Evolutionary conservation across 441 rosid species (phyloP).

Genomic region (Gossypium gossypioides): DNA sequence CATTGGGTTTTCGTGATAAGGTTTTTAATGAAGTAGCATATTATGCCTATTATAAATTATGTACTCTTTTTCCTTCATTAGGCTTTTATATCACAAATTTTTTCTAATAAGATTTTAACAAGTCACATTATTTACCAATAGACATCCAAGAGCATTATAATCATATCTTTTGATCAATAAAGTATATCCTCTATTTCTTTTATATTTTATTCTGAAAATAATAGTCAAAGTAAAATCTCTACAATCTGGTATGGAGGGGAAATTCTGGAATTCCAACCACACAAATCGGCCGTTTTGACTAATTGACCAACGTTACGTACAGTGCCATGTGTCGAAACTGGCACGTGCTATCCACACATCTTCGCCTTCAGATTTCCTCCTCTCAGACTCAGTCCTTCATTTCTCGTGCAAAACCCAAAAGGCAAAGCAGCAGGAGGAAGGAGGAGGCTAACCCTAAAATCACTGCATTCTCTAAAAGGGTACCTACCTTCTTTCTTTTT

Average conservation of each 20-base stretch:
- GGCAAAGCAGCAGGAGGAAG: background rate
- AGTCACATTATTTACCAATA: no score
- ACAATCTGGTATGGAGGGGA: background rate
- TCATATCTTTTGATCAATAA: no score
- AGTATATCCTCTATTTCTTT: no score
- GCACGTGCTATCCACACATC: constrained; percentile 8
- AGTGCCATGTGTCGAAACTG: background rate
- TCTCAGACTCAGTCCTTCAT: background rate
- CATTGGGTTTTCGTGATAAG: no score
- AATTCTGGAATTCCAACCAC: background rate
- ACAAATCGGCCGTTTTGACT: background rate
- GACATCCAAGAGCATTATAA: no score
- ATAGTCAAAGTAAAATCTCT: background rate
- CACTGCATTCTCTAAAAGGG: background rate
- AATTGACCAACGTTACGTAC: background rate
- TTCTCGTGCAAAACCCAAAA: background rate
- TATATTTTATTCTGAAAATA: no score
- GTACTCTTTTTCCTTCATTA: no score
- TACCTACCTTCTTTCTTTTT: background rate
- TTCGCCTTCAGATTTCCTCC: background rate
- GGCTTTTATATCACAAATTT: no score
- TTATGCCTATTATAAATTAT: no score
- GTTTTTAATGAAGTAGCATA: no score
- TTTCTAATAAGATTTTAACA: no score
- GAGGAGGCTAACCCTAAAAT: background rate